Conservation (phyloP, 345 rosid genomes). For the Pistacia integerrima region DNA sequence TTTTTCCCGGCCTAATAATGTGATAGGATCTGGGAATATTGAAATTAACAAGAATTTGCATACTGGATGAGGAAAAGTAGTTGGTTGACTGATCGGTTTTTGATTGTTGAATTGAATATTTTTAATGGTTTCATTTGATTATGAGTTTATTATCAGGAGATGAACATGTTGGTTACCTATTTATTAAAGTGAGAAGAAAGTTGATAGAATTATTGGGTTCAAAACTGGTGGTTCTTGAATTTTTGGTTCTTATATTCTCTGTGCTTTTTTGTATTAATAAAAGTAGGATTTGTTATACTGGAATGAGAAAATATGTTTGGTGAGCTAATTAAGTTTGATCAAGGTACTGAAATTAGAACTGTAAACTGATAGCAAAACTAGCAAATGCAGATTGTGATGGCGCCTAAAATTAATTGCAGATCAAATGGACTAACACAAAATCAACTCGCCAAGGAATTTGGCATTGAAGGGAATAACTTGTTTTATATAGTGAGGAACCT, state of each 20-base stretch:
- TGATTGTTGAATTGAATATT: neutral
- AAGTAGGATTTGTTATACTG: neutral
- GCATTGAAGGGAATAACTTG: slow-evolving; percentile 67
- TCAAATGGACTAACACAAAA: slow-evolving; percentile 73
- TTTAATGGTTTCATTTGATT: neutral
- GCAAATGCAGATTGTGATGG: neutral
- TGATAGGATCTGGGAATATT: neutral
- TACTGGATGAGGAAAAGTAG: too few relatives aligned
- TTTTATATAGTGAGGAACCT: slow-evolving; percentile 70
- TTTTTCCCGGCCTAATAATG: too few relatives aligned
- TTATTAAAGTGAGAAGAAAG: neutral
- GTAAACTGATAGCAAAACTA: neutral
- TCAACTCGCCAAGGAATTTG: slow-evolving; percentile 76
- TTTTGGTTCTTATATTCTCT: neutral
- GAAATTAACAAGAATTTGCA: neutral
- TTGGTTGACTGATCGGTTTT: too few relatives aligned
- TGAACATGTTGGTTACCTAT: neutral
- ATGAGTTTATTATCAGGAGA: neutral
- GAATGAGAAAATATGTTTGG: neutral
- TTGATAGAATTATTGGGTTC: neutral
- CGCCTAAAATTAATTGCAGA: slow-evolving; percentile 41
- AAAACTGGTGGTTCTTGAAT: neutral
- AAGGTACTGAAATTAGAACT: neutral
- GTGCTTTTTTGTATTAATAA: neutral
- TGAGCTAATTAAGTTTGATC: neutral